A percentile compares a stretch with the other conserved stretches of the same genome.
Conservation (phyloP, 352 stramenopile species). For the Phytophthora quininea region DNA sequence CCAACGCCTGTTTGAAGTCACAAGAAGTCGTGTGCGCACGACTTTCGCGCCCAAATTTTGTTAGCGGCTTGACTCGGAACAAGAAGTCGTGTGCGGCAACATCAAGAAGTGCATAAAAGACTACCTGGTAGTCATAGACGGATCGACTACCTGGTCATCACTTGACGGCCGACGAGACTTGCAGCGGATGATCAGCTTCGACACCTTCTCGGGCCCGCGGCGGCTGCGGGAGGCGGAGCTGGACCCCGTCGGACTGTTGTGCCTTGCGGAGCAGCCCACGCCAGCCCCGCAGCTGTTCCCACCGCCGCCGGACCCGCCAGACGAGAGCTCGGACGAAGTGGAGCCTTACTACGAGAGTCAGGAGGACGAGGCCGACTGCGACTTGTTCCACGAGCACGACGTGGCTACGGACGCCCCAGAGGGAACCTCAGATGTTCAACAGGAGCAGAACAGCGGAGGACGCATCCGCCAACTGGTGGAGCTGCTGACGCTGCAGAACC, state of each 20-base stretch:
- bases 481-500: conserved; percentile 71
- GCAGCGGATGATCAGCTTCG: conserved; percentile 73
- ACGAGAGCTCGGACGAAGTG: conserved; percentile 21
- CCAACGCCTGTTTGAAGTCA: too few relatives aligned
- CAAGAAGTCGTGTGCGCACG: too few relatives aligned
- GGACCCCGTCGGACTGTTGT: conserved; percentile 27
- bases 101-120: too few relatives aligned
- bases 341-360: conserved; percentile 45
- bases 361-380: conserved; percentile 33
- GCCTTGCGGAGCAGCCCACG: conserved; percentile 30
- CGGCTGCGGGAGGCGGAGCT: conserved; percentile 45
- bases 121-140: too few relatives aligned
- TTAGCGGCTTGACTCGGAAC: too few relatives aligned
- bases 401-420: background rate
- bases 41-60: too few relatives aligned
- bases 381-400: conserved; percentile 48
- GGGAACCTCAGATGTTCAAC: background rate
- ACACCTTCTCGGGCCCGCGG: conserved; percentile 65
- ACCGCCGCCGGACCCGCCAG: conserved; percentile 10
- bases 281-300: conserved; percentile 16
- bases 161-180: background rate
- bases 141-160: too few relatives aligned
- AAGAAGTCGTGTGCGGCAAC: too few relatives aligned
- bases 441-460: conserved; percentile 24
- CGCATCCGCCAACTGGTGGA: conserved; percentile 64